Evolutionary conservation across 257 asterid species (phyloP).

Genomic region (Verbena officinalis): DNA sequence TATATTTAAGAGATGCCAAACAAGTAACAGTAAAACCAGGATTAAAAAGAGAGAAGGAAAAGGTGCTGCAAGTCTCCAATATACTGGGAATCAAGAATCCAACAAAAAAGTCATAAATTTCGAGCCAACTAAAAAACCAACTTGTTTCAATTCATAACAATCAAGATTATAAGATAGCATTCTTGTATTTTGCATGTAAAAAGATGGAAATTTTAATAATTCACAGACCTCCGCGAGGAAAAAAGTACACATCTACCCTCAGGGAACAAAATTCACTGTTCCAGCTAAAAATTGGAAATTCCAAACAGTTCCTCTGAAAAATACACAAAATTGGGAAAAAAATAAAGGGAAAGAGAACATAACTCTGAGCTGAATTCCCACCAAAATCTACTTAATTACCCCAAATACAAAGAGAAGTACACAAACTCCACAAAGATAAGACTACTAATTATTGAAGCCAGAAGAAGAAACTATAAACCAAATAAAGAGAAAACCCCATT

Average conservation of each 20-base stretch:
- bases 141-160: constrained; percentile 13
- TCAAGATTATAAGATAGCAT: background rate
- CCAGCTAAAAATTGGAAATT: constrained; percentile 19
- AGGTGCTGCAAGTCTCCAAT: constrained; percentile 29
- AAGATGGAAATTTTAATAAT: too few species aligned
- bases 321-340: background rate
- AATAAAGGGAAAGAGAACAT: background rate
- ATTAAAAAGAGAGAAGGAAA: constrained; percentile 5
- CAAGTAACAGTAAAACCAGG: constrained; percentile 20
- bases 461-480: background rate
- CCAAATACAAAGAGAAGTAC: background rate
- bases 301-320: constrained; percentile 17
- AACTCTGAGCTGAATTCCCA: constrained; percentile 21
- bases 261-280: constrained; percentile 5
- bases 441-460: background rate
- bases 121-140: constrained; percentile 2
- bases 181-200: too few species aligned
- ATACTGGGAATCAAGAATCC: constrained; percentile 40
- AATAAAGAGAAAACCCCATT: constrained; percentile 9
- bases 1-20: constrained; percentile 26
- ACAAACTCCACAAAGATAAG: background rate
- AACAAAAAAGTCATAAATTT: constrained; percentile 19
- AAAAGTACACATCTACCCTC: background rate
- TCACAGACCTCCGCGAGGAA: background rate
- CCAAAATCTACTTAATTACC: constrained; percentile 1